A percentile compares a stretch with the other conserved stretches of the same genome.
phyloP scores from a whole-genome alignment of 805 yeast species.

The Schizosaccharomyces osmophilus region DNA sequence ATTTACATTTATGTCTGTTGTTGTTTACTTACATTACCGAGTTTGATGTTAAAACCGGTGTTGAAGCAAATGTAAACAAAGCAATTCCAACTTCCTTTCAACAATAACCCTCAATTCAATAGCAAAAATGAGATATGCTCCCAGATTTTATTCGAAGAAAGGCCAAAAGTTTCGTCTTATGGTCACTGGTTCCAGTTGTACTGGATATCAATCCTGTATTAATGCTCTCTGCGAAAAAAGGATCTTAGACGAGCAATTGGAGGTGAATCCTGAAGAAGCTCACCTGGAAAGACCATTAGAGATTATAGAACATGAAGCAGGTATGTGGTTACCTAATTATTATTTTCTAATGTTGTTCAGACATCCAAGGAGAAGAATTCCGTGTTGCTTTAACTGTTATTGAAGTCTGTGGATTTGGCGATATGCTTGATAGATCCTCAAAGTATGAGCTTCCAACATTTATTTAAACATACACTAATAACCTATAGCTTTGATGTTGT shows the following conservation, averaged over 20 bases:
- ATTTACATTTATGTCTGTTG: no score
- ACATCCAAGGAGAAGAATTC: slow-evolving; percentile 28
- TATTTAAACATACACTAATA: neutral
- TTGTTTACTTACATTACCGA: no score
- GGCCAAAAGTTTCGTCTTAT: slow-evolving; percentile 41
- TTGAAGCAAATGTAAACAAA: no score
- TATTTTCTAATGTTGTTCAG: slow-evolving; percentile 12
- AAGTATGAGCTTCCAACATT: slow-evolving; percentile 15
- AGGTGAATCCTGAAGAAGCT: slow-evolving; percentile 15
- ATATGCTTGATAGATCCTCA: slow-evolving; percentile 37
- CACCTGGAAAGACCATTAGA: slow-evolving; percentile 17
- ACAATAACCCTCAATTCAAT: neutral
- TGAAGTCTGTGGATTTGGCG: slow-evolving; percentile 60
- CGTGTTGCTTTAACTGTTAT: slow-evolving; percentile 32
- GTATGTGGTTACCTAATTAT: slow-evolving; percentile 1
- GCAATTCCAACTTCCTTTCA: no score
- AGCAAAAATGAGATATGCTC: neutral
- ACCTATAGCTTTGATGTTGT: slow-evolving; percentile 9
- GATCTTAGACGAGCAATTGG: slow-evolving; percentile 15
- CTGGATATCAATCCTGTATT: slow-evolving; percentile 52
- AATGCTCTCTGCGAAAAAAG: slow-evolving; percentile 36
- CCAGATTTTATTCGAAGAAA: slow-evolving; percentile 16
- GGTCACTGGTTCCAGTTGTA: slow-evolving; percentile 49
- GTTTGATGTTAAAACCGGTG: no score
- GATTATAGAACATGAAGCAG: slow-evolving; percentile 20